Conservation (phyloP, 2,329 filamentous ascomycete genomes). For the Nemania bipapillata region DNA sequence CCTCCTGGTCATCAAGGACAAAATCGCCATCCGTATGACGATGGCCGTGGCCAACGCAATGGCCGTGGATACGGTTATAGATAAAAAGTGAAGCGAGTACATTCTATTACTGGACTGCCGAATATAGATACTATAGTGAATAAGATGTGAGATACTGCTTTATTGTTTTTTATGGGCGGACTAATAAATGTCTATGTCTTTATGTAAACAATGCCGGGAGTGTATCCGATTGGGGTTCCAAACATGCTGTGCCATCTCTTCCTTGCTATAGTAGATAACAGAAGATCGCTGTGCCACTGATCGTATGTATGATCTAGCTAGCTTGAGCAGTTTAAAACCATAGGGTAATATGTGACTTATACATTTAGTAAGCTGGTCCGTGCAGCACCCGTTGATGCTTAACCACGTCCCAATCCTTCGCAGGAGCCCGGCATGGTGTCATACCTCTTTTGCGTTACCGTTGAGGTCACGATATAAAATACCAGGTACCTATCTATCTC, state of each 20-base stretch:
- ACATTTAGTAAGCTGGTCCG: constrained; percentile 23
- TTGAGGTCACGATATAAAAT: background rate
- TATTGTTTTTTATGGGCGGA: background rate
- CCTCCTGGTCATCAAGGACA: constrained; percentile 41
- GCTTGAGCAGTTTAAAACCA: no score
- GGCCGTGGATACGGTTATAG: constrained; percentile 37
- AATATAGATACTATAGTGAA: background rate
- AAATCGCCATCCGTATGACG: constrained; percentile 44
- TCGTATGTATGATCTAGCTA: background rate
- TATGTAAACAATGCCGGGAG: background rate
- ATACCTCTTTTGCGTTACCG: background rate
- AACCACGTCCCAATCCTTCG: constrained; percentile 20
- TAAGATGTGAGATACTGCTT: constrained; percentile 3
- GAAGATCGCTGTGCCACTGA: background rate
- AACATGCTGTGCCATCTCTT: background rate
- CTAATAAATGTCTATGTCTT: background rate
- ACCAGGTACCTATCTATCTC: background rate
- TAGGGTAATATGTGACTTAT: background rate
- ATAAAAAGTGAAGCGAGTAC: constrained; percentile 12
- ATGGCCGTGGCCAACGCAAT: constrained; percentile 44
- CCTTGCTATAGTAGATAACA: background rate
- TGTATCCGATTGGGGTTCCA: constrained; percentile 14
- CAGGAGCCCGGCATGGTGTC: constrained; percentile 13
- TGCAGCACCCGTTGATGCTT: constrained; percentile 16
- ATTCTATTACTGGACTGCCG: background rate